Evolutionary conservation across 2,329 filamentous ascomycete species (phyloP).

Genomic region (Hawksworthiomyces lignivorus): DNA sequence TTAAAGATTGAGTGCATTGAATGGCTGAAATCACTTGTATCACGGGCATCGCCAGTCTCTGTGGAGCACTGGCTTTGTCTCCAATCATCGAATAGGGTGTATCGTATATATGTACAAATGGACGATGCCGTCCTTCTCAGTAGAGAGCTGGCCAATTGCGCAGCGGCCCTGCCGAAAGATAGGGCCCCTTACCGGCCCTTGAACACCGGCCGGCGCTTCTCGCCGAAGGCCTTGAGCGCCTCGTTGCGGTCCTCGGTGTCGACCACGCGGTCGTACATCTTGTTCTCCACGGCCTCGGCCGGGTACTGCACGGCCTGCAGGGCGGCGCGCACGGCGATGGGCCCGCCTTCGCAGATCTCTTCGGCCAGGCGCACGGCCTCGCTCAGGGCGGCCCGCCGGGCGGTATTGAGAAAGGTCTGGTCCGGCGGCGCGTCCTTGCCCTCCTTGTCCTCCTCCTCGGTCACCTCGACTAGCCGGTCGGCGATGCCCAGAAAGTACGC

Average conservation of each 20-base stretch:
- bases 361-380: conserved; percentile 71
- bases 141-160: no score
- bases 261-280: conserved; percentile 77
- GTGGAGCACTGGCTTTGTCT: no score
- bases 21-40: no score
- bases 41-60: no score
- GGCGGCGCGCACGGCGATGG: conserved; percentile 71
- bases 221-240: conserved; percentile 73
- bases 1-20: no score
- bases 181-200: conserved; percentile 41
- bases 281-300: conserved; percentile 71
- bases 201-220: conserved; percentile 54
- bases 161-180: no score
- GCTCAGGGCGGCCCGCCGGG: conserved; percentile 60
- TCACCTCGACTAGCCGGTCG: conserved; percentile 79
- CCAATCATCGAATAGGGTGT: no score
- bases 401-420: conserved; percentile 41
- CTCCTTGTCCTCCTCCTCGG: conserved; percentile 22
- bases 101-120: no score
- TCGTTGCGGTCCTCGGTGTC: conserved; percentile 80
- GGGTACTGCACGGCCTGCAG: conserved; percentile 70
- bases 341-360: conserved; percentile 77
- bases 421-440: conserved; percentile 30
- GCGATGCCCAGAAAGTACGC: conserved; percentile 88
- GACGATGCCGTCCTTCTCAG: conserved; percentile 28